Evolutionary conservation across 805 yeast genomes (phyloP).

Genomic region (Candida piceae): DNA sequence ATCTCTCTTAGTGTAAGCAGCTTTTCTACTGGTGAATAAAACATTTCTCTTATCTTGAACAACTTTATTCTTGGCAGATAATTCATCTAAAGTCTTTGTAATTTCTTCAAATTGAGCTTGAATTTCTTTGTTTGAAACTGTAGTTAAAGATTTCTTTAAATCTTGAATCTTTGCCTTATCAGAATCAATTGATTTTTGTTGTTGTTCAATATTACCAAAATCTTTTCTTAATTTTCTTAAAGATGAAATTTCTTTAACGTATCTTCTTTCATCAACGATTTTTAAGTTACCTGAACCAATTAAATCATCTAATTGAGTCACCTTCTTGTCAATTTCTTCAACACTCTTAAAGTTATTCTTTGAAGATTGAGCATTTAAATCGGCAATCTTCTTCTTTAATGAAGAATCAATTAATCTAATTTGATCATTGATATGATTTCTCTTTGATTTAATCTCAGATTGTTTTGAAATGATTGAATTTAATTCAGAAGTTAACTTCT

Average conservation of each 20-base stretch:
- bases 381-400: conserved; percentile 70
- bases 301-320: conserved; percentile 60
- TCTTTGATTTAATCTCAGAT: conserved; percentile 29
- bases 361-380: conserved; percentile 66
- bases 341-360: conserved; percentile 64
- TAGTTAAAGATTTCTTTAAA: conserved; percentile 60
- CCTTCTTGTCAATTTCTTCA: conserved; percentile 65
- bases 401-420: conserved; percentile 64
- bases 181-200: conserved; percentile 73
- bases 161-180: conserved; percentile 73
- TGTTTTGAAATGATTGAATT: conserved; percentile 39
- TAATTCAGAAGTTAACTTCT: conserved; percentile 40
- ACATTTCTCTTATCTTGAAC: conserved; percentile 61
- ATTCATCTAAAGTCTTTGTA: conserved; percentile 64
- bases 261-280: conserved; percentile 85
- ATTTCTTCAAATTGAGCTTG: conserved; percentile 63
- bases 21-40: conserved; percentile 61
- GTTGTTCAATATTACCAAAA: conserved; percentile 65
- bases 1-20: conserved; percentile 62
- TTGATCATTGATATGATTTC: conserved; percentile 46
- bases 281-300: conserved; percentile 76
- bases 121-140: conserved; percentile 57
- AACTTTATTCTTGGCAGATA: conserved; percentile 55
- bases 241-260: conserved; percentile 77
- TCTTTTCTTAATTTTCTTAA: conserved; percentile 79